A percentile compares a stretch with the other conserved stretches of the same genome.
These are phyloP conservation scores for Clonostachys rosea DNA, from an alignment of 2,329 filamentous ascomycete genomes.

Conservation along the genomic window DNA sequence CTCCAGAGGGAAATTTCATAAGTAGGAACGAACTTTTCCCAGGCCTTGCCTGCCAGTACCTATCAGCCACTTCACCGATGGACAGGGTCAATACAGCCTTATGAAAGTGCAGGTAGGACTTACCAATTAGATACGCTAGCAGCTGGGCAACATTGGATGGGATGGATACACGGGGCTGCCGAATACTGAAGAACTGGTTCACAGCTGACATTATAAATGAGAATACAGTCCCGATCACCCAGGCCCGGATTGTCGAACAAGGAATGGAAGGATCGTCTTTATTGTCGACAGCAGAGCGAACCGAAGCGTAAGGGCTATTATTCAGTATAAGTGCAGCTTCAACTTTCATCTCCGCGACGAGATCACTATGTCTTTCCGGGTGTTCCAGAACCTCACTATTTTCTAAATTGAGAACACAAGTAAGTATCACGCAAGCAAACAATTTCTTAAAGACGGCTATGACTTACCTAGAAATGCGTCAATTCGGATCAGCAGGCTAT, in stretches of 20 bases:
- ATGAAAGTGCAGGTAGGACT: conserved; percentile 7
- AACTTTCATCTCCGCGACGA: conserved; percentile 47
- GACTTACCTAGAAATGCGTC: conserved; percentile 24
- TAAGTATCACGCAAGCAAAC: conserved; percentile 41
- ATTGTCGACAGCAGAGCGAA: conserved; percentile 49
- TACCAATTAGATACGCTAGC: conserved; percentile 43
- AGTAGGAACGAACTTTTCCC: conserved; percentile 21
- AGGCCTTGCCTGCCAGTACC: conserved; percentile 15
- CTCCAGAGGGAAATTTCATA: conserved; percentile 29
- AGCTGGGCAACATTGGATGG: conserved; percentile 49
- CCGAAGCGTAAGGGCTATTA: conserved; percentile 51
- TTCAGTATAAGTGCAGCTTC: conserved; percentile 45
- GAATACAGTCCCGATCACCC: conserved; percentile 43
- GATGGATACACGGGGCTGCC: conserved; percentile 44
- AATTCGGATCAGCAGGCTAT: conserved; percentile 13
- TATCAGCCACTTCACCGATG: conserved; percentile 9
- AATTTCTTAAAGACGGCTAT: conserved; percentile 38
- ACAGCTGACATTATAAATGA: conserved; percentile 37
- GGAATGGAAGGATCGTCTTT: conserved; percentile 44
- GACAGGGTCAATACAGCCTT: conserved; percentile 8
- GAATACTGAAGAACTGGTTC: conserved; percentile 52
- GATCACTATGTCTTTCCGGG: conserved; percentile 26
- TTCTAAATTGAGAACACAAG: conserved; percentile 25
- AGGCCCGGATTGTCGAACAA: conserved; percentile 45
- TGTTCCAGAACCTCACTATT: conserved; percentile 20